A percentile compares a stretch with the other conserved stretches of the same genome.
Conservation (phyloP, 495 filamentous ascomycete species). For the Lophiostoma macrostomum region DNA sequence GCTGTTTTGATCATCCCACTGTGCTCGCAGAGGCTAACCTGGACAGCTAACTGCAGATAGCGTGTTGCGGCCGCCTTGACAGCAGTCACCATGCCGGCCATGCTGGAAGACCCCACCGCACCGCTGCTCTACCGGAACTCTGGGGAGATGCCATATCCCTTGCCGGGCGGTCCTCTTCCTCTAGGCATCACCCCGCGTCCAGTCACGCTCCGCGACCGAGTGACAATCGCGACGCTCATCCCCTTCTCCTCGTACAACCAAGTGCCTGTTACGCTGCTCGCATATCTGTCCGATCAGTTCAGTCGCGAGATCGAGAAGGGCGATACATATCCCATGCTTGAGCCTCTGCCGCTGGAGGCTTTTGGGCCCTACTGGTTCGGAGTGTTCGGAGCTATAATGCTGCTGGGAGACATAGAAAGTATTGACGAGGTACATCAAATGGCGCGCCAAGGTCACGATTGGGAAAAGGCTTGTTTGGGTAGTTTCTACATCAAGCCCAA, state of each 20-base stretch:
- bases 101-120: conserved; percentile 73
- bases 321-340: conserved; percentile 93
- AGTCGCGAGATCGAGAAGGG: conserved; percentile 94
- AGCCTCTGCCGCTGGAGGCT: conserved; percentile 66
- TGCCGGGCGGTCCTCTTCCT: conserved; percentile 61
- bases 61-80: neutral
- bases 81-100: conserved; percentile 67
- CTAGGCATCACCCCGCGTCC: conserved; percentile 69
- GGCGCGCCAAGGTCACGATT: conserved; percentile 62
- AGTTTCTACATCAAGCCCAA: conserved; percentile 98
- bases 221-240: conserved; percentile 85
- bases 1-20: neutral
- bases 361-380: conserved; percentile 95
- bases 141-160: conserved; percentile 62
- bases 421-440: conserved; percentile 57
- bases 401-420: conserved; percentile 74
- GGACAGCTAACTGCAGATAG: conserved; percentile 5
- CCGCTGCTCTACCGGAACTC: conserved; percentile 61
- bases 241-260: conserved; percentile 74
- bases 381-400: conserved; percentile 91
- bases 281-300: conserved; percentile 79
- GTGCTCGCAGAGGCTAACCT: neutral
- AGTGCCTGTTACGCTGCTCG: conserved; percentile 71
- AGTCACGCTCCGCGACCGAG: conserved; percentile 84
- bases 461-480: conserved; percentile 81